Evolutionary conservation across 1,284 basidiomycete genomes (phyloP), one percentile per base, ranked within the genome.

Genomic region (Inonotus obliquus): DNA sequence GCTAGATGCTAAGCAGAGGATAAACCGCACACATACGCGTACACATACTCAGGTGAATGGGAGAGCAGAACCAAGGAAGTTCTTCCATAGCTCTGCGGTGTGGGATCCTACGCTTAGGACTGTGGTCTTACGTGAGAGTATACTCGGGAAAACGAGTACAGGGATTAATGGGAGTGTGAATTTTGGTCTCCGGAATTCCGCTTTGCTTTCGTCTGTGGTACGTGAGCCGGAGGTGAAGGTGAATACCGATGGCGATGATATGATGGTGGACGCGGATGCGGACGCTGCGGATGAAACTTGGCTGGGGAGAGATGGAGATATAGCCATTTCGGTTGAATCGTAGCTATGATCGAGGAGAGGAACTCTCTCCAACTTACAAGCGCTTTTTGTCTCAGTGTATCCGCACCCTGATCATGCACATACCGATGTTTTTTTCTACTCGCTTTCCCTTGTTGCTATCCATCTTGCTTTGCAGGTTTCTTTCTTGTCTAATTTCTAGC

Each of bases 11-110:
- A 64, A 59, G 38, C 44, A 61, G 27, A 63, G 59, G 38, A 57
- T 57, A 21, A 64, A 37, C 70, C 29, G 19, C 47, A 13, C 3
- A 4, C 47, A 49, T 49, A 11, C 47, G n/a, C 47, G 21, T 25
- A 79, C 76, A 59, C 70, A 85, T 32, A 9, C 32, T 4, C 4
- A 32, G 32, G 9, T 9, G 32, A 32, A 32, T 32, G 32, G 32
- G 32, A 32, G 41, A 44, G 41, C n/a, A 17, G 41, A n/a, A 17
- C 41, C 41, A 7, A 44, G 41, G 60, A 74, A 79, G 57, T 89
- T 88, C 72, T 89, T 89, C 74, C 79, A 82, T 66, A 83, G 79
- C 54, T 66, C 66, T 4, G 74, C 76, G 7, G 71, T 69, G 37
- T 81, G 79, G 79, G 77, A 80, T 58, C 63, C 63, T 6, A 44